Percentiles rank a stretch among this genome's conserved stretches.
These are phyloP conservation scores for Eruca vesicaria DNA, from an alignment of 441 rosid genomes.

Conservation along the genomic window DNA sequence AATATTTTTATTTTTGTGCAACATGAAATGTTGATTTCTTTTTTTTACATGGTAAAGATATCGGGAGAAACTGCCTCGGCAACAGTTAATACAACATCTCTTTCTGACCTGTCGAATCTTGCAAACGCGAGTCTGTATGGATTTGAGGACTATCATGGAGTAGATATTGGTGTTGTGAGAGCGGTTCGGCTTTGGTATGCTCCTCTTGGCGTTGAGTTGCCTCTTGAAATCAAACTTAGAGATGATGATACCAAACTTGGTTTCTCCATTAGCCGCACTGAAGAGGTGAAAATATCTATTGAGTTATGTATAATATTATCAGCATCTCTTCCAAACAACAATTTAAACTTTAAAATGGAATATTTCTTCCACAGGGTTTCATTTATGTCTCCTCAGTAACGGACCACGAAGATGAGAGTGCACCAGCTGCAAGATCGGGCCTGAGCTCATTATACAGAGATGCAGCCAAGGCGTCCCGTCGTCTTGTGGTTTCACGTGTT, in stretches of 20 bases:
- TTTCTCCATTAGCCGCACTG: slow-evolving; percentile 94
- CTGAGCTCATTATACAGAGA: slow-evolving; percentile 65
- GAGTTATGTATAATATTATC: not conserved
- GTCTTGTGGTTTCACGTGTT: slow-evolving; percentile 76
- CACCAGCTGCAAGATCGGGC: slow-evolving; percentile 79
- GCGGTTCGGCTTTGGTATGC: slow-evolving; percentile 93
- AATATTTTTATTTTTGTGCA: not conserved
- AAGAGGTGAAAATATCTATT: slow-evolving; percentile 53
- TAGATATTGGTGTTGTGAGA: slow-evolving; percentile 90
- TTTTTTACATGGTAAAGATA: slow-evolving; percentile 42
- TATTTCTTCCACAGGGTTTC: slow-evolving; percentile 60
- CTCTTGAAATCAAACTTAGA: slow-evolving; percentile 65
- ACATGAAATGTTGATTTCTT: not conserved
- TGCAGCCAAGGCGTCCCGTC: slow-evolving; percentile 53
- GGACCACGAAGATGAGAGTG: slow-evolving; percentile 53
- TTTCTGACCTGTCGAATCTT: slow-evolving; percentile 75
- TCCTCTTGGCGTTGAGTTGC: slow-evolving; percentile 65
- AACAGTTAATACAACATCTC: slow-evolving; percentile 74
- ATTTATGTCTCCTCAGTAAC: slow-evolving; percentile 82
- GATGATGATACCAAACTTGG: slow-evolving; percentile 85
- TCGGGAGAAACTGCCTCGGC: slow-evolving; percentile 95
- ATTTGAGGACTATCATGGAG: slow-evolving; percentile 95
- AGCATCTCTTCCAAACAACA: not conserved
- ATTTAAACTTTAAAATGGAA: not conserved
- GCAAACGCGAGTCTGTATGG: slow-evolving; percentile 82